Conservation (phyloP, 176 grass and related monocot genomes). For the Saccharum officinarum region DNA sequence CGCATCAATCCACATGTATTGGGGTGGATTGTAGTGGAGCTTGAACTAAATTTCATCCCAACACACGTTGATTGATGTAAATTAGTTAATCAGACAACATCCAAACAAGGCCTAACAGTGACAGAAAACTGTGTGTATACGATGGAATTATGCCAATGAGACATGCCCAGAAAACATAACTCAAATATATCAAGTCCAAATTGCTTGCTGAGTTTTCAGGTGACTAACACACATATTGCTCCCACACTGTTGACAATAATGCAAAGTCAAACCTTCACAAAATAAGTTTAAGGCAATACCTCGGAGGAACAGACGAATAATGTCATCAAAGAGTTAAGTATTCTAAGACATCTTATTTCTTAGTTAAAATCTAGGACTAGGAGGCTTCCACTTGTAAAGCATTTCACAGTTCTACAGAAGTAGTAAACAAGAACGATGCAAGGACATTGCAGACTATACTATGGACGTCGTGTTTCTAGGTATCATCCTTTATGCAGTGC, state of each 20-base stretch:
- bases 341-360: neutral
- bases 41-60: too few relatives aligned
- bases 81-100: too few relatives aligned
- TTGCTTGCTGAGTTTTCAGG: neutral
- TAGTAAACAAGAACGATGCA: slow-evolving; percentile 3
- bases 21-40: too few relatives aligned
- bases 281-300: neutral
- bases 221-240: neutral
- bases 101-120: neutral
- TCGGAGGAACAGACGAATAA: neutral
- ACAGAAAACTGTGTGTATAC: neutral
- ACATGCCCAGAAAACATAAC: neutral
- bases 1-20: too few relatives aligned
- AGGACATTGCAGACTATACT: slow-evolving; percentile 19
- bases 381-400: slow-evolving; percentile 4
- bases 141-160: neutral
- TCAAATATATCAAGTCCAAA: neutral
- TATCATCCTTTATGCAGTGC: neutral
- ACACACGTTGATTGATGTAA: too few relatives aligned
- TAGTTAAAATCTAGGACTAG: neutral
- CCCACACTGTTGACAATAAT: neutral
- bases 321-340: neutral
- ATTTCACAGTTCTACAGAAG: neutral
- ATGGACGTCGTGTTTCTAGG: neutral
- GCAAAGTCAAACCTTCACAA: neutral